phyloP scores from a whole-genome alignment of 2,329 filamentous ascomycete species.

The Pestalotiopsis fici region DNA sequence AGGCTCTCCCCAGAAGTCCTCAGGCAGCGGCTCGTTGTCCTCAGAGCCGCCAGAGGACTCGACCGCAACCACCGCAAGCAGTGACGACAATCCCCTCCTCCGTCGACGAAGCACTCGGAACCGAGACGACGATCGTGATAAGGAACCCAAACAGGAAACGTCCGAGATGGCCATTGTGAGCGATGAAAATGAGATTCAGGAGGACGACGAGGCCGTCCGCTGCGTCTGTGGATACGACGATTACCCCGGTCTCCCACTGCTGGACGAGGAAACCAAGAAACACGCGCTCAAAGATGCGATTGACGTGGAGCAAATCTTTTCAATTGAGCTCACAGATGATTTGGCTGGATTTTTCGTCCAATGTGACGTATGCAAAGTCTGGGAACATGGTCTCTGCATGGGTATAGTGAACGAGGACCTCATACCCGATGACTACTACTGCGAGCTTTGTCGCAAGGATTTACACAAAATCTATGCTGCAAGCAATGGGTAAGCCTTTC shows the following conservation, averaged over 20 bases:
- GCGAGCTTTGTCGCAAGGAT: slow-evolving; percentile 90
- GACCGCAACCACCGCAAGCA: slow-evolving; percentile 41
- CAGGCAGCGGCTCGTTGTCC: slow-evolving; percentile 71
- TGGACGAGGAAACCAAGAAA: slow-evolving; percentile 53
- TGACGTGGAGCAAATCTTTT: slow-evolving; percentile 57
- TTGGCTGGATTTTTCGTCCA: slow-evolving; percentile 95
- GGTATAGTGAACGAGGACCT: slow-evolving; percentile 93
- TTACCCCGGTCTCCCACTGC: slow-evolving; percentile 80
- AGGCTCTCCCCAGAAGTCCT: slow-evolving; percentile 73
- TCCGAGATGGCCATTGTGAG: slow-evolving; percentile 51
- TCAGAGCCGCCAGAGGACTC: slow-evolving; percentile 69
- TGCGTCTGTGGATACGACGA: slow-evolving; percentile 95
- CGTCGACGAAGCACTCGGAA: slow-evolving; percentile 80
- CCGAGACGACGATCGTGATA: slow-evolving; percentile 61
- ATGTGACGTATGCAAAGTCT: slow-evolving; percentile 96
- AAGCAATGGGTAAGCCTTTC: slow-evolving; percentile 74
- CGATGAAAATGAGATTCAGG: slow-evolving; percentile 73
- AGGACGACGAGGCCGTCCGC: slow-evolving; percentile 91
- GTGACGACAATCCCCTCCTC: slow-evolving; percentile 64
- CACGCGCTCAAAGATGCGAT: slow-evolving; percentile 56
- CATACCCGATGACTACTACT: slow-evolving; percentile 93
- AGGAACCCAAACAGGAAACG: slow-evolving; percentile 40
- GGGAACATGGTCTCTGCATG: slow-evolving; percentile 97
- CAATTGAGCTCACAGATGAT: slow-evolving; percentile 74
- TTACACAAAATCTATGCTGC: slow-evolving; percentile 82